Evolutionary conservation across 1,284 basidiomycete genomes (phyloP).

Genomic region (Puccinia hordei): DNA sequence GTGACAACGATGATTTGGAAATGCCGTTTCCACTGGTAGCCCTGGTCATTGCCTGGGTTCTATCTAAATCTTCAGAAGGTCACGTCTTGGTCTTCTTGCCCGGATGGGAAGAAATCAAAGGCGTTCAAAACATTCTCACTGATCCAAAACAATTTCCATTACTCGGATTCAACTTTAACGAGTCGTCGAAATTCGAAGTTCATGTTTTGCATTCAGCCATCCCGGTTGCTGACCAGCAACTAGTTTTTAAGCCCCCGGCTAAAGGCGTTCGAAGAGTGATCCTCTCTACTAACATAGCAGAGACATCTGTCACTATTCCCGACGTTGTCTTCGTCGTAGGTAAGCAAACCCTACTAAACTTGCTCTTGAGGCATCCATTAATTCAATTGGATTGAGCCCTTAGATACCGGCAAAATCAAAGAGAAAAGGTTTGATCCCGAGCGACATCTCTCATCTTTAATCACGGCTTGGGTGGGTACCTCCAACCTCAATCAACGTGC

Average conservation of each 20-base stretch:
- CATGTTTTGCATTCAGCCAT: constrained; percentile 89
- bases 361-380: background rate
- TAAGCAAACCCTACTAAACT: background rate
- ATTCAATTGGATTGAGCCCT: background rate
- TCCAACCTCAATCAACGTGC: constrained; percentile 94
- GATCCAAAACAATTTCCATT: constrained; percentile 64
- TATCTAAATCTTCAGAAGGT: constrained; percentile 75
- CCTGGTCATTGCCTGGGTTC: constrained; percentile 76
- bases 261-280: constrained; percentile 48
- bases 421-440: constrained; percentile 92
- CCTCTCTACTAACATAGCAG: constrained; percentile 84
- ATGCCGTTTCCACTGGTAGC: constrained; percentile 81
- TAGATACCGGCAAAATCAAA: constrained; percentile 81
- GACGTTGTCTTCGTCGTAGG: constrained; percentile 78
- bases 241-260: constrained; percentile 69
- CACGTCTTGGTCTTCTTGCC: constrained; percentile 82
- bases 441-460: constrained; percentile 79
- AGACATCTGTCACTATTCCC: constrained; percentile 93
- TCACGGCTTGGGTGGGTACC: constrained; percentile 85
- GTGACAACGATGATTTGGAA: constrained; percentile 71
- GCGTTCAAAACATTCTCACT: constrained; percentile 71
- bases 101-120: constrained; percentile 87
- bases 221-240: constrained; percentile 84
- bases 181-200: constrained; percentile 69
- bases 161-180: constrained; percentile 68